Conservation (phyloP, 2,329 filamentous ascomycete genomes). For the Colletotrichum sp. region DNA sequence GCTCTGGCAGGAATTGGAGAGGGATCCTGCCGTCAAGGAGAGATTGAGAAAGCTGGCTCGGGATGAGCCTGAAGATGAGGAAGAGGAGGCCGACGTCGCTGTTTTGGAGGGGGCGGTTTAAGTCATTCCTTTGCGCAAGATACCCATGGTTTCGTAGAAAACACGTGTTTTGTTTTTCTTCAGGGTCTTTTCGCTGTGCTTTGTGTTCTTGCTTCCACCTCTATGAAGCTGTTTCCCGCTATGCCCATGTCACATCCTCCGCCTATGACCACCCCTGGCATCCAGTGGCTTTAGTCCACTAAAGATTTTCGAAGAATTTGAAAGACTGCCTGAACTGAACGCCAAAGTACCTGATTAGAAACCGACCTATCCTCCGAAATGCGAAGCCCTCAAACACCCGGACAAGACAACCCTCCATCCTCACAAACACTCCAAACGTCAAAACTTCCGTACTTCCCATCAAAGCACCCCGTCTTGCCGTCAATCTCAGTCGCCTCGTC, state of each 20-base stretch:
- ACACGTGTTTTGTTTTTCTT: background rate
- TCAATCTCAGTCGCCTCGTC: background rate
- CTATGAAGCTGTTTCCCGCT: too few species aligned
- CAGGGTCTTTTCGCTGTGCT: too few species aligned
- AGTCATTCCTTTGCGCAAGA: background rate
- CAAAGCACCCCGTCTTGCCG: background rate
- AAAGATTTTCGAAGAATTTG: too few species aligned
- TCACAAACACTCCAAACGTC: background rate
- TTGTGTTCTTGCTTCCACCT: too few species aligned
- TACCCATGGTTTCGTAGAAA: background rate
- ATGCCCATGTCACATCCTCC: too few species aligned
- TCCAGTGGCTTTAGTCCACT: too few species aligned
- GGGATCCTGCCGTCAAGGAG: slow-evolving; percentile 49
- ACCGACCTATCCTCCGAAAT: too few species aligned
- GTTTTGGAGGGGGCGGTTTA: background rate
- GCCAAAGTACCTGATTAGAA: too few species aligned
- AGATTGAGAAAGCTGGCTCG: slow-evolving; percentile 46
- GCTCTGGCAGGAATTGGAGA: slow-evolving; percentile 65
- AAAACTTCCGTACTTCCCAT: background rate
- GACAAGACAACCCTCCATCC: background rate
- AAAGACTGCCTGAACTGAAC: too few species aligned
- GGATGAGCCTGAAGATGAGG: slow-evolving; percentile 24
- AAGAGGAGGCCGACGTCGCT: background rate
- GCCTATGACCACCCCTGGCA: too few species aligned
- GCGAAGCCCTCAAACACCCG: background rate